These are phyloP conservation scores for Erysimum cheiranthoides DNA, from an alignment of 345 rosid species.

Conservation along the genomic window DNA sequence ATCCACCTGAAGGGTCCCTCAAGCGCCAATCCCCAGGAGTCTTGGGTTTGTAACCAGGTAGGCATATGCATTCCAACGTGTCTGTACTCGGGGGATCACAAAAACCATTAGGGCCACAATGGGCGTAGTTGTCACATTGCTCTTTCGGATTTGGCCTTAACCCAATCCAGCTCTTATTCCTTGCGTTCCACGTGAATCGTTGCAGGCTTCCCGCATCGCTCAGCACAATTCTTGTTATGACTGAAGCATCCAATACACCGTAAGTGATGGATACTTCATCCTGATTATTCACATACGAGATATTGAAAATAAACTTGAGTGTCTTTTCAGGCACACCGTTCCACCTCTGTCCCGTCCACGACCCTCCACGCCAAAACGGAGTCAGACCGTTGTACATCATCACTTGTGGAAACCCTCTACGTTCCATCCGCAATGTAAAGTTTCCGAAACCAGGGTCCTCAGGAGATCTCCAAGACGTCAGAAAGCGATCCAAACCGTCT, in stretches of 20 bases:
- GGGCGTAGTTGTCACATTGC: constrained; percentile 57
- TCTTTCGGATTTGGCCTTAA: constrained; percentile 58
- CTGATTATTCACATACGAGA: constrained; percentile 32
- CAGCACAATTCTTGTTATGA: constrained; percentile 57
- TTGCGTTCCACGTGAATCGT: constrained; percentile 56
- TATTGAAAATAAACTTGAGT: constrained; percentile 39
- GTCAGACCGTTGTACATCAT: constrained; percentile 45
- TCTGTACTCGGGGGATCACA: constrained; percentile 46
- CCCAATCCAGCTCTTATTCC: constrained; percentile 49
- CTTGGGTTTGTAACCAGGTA: constrained; percentile 69
- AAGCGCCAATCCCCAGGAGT: constrained; percentile 48
- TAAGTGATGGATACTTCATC: constrained; percentile 50
- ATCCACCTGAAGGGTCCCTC: constrained; percentile 60
- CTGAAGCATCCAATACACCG: constrained; percentile 23
- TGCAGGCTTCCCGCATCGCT: constrained; percentile 55
- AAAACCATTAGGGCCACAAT: constrained; percentile 59
- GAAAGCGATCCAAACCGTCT: constrained; percentile 43
- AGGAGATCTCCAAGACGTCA: constrained; percentile 59
- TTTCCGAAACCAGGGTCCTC: constrained; percentile 60
- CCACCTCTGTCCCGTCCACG: constrained; percentile 68
- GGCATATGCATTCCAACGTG: constrained; percentile 54
- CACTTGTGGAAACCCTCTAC: constrained; percentile 54
- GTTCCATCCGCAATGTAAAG: constrained; percentile 48
- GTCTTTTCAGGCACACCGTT: constrained; percentile 70
- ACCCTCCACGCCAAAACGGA: constrained; percentile 56